Evolutionary conservation across 2,329 filamentous ascomycete genomes (phyloP), one percentile per base, ranked within the genome.

Genomic region (Xylaria digitata): DNA sequence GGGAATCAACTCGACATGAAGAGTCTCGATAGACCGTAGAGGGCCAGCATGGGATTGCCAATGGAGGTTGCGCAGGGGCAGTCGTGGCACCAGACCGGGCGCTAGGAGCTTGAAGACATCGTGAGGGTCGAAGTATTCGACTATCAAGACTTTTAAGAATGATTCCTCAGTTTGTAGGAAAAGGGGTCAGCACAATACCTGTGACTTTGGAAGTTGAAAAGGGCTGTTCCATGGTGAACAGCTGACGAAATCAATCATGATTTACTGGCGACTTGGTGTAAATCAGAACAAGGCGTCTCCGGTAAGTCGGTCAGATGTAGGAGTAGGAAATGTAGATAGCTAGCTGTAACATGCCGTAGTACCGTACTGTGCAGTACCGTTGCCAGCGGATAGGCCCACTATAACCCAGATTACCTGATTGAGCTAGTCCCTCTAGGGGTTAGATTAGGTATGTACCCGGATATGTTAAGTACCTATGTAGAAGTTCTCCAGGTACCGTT

Each of bases 31-130:
- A 15, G 96, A 97, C 71, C 96, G 91, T 42, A 98, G 83, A 2
- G 96, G 96, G 0, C 96, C 91, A 32, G 91, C 91, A 68, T 96
- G 93, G 15, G 96, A 97, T 79, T 98, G 96, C 96, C 96, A 99
- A 77, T 98, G 93, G 52, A 99, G 88, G 75, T 98, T 96, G 70
- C 90, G 91, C 43, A 99, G 85, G 40, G 96, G 96, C 0, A 98
- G 85, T 61, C 92, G 91, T 48, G 91, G 85, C 46, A 92, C 85
- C 65, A 99, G 84, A 65, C 94, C 89, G 2, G 92, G 89, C 11
- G 91, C 90, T 49, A 98, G 84, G 59, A 95, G 86, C 66, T 92
- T 89, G 81, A 95, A 98, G 70, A 98, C 87, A 75, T 92, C 90
- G 77, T 93, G 92, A 60, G 96, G 95, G 82, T 99, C 96, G 82